Evolutionary conservation across 2,329 filamentous ascomycete species (phyloP), one percentile per base, ranked within the genome.

Genomic region (Nigrospora osmanthi): DNA sequence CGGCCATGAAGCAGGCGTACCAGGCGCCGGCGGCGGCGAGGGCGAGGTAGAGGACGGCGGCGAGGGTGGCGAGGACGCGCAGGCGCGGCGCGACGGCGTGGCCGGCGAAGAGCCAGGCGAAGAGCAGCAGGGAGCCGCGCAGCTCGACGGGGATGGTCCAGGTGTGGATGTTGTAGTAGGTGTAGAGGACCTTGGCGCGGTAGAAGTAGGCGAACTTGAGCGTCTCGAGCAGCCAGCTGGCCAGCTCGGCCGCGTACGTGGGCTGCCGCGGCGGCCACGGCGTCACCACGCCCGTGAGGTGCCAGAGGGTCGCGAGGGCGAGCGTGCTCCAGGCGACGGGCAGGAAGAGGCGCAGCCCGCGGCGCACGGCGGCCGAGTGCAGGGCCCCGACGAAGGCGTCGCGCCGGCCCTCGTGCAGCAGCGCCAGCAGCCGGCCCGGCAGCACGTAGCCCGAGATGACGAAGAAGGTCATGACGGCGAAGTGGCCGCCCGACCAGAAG

Each of bases 71-170:
- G 9, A 34, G 2, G 9, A 41, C 15, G 7, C 39, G 39, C 4
- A 16, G 34, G 12, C 39, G 39, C 16, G 13, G 41, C 9, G 30
- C 37, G 14, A 44, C 17, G 16, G 33, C 30, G 15, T 33, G 23
- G 34, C 47, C 32, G 13, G 33, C 23, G 31, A 48, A 48, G 2
- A 50, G 43, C 48, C 48, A 48, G 19, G 48, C 46, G 35, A 41
- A 41, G 10, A 50, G 16, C 13, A 38, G 40, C 13, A 46, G 31
- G 32, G 40, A 48, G 17, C 43, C 48, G n/a, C 48, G 43, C 31
- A 50, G 35, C 43, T 50, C 46, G 14, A 46, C 48, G 40, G 44
- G 34, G 23, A 48, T 45, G 37, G 48, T 46, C 46, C 48, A 50
- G 11, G 43, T 48, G 43, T 50, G 48, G n/a, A 43, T 28, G 12